phyloP scores from a whole-genome alignment of 495 filamentous ascomycete species.

The Bathelium albidoporum region DNA sequence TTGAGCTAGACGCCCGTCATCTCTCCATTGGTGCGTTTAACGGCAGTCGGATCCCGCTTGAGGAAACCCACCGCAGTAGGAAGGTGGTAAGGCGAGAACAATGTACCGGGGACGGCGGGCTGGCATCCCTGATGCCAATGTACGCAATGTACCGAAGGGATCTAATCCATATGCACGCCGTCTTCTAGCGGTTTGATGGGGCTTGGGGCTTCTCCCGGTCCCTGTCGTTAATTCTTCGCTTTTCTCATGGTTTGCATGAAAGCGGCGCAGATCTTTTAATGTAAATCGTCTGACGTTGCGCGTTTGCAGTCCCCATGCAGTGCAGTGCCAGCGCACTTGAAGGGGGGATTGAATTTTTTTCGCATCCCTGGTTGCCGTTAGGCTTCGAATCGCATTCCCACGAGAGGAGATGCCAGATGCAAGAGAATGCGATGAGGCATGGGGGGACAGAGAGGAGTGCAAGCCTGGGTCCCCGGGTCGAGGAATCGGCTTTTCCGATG shows the following conservation, averaged over 20 bases:
- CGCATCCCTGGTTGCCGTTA: too few relatives aligned
- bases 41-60: not conserved
- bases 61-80: conserved; percentile 1
- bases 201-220: not conserved
- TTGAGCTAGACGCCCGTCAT: too few relatives aligned
- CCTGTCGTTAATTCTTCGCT: not conserved
- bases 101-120: not conserved
- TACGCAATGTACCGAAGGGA: not conserved
- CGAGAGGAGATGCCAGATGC: not conserved
- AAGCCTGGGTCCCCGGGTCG: not conserved
- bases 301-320: not conserved
- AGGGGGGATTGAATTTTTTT: not conserved
- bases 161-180: not conserved
- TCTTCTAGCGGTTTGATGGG: not conserved
- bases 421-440: not conserved
- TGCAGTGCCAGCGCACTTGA: conserved; percentile 1
- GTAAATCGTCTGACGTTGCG: not conserved
- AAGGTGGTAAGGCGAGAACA: not conserved
- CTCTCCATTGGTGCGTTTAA: not conserved
- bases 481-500: not conserved
- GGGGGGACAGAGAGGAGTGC: too few relatives aligned
- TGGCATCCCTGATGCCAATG: not conserved
- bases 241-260: conserved; percentile 1
- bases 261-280: conserved; percentile 1
- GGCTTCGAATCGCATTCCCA: not conserved